Conservation (phyloP, 2,329 filamentous ascomycete species). For the Alternaria consortialis region DNA sequence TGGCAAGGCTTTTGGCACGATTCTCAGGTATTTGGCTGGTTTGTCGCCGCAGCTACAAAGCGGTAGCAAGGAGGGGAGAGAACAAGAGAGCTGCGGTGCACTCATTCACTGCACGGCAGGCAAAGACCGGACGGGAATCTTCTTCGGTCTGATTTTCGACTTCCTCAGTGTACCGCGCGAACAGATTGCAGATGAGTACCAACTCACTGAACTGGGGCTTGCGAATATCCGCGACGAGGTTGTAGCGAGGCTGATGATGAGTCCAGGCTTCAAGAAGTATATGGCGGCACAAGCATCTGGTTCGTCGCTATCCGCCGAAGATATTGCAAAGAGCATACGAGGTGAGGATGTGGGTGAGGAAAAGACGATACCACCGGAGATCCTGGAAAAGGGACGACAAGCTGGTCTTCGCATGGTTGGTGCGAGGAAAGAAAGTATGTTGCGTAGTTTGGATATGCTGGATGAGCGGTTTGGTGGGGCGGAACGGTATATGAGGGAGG, state of each 20-base stretch:
- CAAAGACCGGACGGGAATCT: slow-evolving; percentile 78
- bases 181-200: slow-evolving; percentile 70
- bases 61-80: not conserved
- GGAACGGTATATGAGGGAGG: slow-evolving; percentile 68
- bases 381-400: slow-evolving; percentile 32
- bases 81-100: slow-evolving; percentile 56
- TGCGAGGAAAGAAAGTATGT: slow-evolving; percentile 61
- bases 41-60: slow-evolving; percentile 30
- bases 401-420: slow-evolving; percentile 49
- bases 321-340: slow-evolving; percentile 58
- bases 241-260: slow-evolving; percentile 59
- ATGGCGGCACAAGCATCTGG: slow-evolving; percentile 24
- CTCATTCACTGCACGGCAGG: slow-evolving; percentile 79
- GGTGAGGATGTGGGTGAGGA: slow-evolving; percentile 37
- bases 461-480: slow-evolving; percentile 68
- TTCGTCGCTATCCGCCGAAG: slow-evolving; percentile 54
- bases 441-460: slow-evolving; percentile 63
- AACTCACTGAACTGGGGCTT: slow-evolving; percentile 70
- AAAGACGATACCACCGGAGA: slow-evolving; percentile 43
- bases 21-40: slow-evolving; percentile 67
- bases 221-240: slow-evolving; percentile 56
- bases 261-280: slow-evolving; percentile 38
- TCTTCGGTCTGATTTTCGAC: slow-evolving; percentile 71
- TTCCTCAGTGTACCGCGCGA: slow-evolving; percentile 70
- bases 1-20: slow-evolving; percentile 63